Evolutionary conservation across 116 monocot species (phyloP), one percentile per base, ranked within the genome.

Genomic region (Posidonia oceanica): DNA sequence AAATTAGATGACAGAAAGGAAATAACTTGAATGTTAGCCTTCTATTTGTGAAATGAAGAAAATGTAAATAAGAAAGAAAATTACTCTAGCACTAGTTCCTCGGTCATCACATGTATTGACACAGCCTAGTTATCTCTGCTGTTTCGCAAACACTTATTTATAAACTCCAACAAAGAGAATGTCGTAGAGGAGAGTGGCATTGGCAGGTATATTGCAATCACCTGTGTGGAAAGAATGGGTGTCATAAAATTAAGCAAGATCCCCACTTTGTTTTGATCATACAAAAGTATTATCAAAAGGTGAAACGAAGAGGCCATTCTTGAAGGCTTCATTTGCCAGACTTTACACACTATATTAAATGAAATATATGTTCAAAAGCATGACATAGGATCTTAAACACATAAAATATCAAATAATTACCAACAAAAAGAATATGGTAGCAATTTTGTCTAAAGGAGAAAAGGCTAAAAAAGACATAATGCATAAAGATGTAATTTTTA

Each of bases 161-260:
- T 95, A 91, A 36, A 95, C 42, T 61, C 84, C 91, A 41, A 91
- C 86, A 60, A 88, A 88, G n/a, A 84, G 76, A 72, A 95, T 81
- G 77, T 95, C 95, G 52, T 95, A 95, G 41, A 95, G 81, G 59
- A 95, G 95, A 66, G 91, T 95, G 64, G 95, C 83, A 78, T 95
- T 88, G n/a, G 64, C 86, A 14, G 95, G 95, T 62, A 95, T 83
- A 70, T 95, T 95, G 83, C 95, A 95, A 54, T 95, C 95, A 42
- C 95, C 95, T 88, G 76, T n/a, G 59, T 69, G 68, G 3, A 52
- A 7, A 15, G 12, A 52, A 52, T 29, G 4, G 13, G 13, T 57
- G 14, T 57, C n/a, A 18, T 17, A 5, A 15, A 57, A 5, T 57
- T 57, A 17, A 16, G 18, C 42, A 42, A 42, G 42, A 42, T 5